Evolutionary conservation across 2,329 filamentous ascomycete species (phyloP), one percentile per base, ranked within the genome.

Genomic region (Rhynchosporium agropyri): DNA sequence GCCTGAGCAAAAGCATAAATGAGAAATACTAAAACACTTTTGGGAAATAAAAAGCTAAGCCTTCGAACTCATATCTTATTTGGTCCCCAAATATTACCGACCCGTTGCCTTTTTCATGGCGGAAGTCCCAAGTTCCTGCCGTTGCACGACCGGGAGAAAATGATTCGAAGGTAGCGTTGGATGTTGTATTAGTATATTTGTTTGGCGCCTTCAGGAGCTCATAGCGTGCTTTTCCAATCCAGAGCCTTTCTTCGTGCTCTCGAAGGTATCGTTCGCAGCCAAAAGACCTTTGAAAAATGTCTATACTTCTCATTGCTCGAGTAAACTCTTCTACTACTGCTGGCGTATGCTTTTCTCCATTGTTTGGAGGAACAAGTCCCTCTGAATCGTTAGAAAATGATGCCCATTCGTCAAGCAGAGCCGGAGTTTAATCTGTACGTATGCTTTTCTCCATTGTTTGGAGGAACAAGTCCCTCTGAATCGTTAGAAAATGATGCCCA

Each of bases 201-300:
- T n/a, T 36, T 53, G 50, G 31, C 36, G 31, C 50, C 20, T n/a
- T 53, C 5, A 53, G 50, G 3, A 40, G 33, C 12, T 53, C 50
- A 40, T 53, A 53, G n/a, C 33, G 15, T 36, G 57, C 49, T 20
- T 63, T 60, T 28, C 61, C 61, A 29, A 60, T 63, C 61, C 82
- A 84, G 62, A 83, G 80, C 80, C 81, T 83, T 68, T 87, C 84
- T 69, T 86, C 84, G 71, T 86, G 84, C 70, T 86, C 84, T 48
- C 85, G 79, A 29, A 86, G 78, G 69, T 86, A 87, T 0, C 84
- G 78, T 50, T 85, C 82, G 4, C 83, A 83, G 53, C 81, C 80
- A 71, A 87, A 87, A 9, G 79, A 82, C 66, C 83, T 83, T 60
- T 84, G 81, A 2, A 87, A 84, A 51, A 85, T 85, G 46, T 77